A percentile compares a stretch with the other conserved stretches of the same genome.
These are phyloP conservation scores for Dissoconium aciculare DNA, from an alignment of 2,329 filamentous ascomycete species.

Conservation along the genomic window DNA sequence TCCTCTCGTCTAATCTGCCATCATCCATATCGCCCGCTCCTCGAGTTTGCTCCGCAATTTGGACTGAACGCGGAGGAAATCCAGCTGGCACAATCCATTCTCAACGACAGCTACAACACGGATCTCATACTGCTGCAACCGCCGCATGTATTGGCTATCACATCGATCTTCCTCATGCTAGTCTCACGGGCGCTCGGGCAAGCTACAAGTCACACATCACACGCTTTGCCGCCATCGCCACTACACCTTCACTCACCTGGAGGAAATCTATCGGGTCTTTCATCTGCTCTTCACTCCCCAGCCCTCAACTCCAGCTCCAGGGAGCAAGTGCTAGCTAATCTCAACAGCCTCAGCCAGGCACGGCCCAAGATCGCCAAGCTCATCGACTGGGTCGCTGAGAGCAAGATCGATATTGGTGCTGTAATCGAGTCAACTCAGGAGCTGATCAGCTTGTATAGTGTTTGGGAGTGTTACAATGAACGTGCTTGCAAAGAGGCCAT, in stretches of 20 bases:
- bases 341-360: slow-evolving; percentile 20
- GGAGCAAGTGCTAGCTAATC: slow-evolving; percentile 22
- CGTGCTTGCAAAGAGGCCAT: slow-evolving; percentile 50
- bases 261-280: slow-evolving; percentile 15
- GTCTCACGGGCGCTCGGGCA: slow-evolving; percentile 48
- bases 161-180: slow-evolving; percentile 70
- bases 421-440: slow-evolving; percentile 86
- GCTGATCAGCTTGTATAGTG: slow-evolving; percentile 75
- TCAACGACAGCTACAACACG: slow-evolving; percentile 87
- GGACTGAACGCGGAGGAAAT: slow-evolving; percentile 63
- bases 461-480: slow-evolving; percentile 52
- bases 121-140: slow-evolving; percentile 75
- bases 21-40: slow-evolving; percentile 74
- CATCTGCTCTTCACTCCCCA: slow-evolving; percentile 4
- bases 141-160: slow-evolving; percentile 79
- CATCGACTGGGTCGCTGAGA: slow-evolving; percentile 71
- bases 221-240: too few relatives aligned
- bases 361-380: slow-evolving; percentile 35
- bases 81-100: slow-evolving; percentile 61
- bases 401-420: slow-evolving; percentile 66
- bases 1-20: slow-evolving; percentile 78
- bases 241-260: slow-evolving; percentile 28
- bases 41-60: slow-evolving; percentile 54
- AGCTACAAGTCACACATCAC: too few relatives aligned
- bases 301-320: slow-evolving; percentile 17